Evolutionary conservation across 768 basidiomycete genomes (phyloP).

Genomic region (Lactifluus subvellereus): DNA sequence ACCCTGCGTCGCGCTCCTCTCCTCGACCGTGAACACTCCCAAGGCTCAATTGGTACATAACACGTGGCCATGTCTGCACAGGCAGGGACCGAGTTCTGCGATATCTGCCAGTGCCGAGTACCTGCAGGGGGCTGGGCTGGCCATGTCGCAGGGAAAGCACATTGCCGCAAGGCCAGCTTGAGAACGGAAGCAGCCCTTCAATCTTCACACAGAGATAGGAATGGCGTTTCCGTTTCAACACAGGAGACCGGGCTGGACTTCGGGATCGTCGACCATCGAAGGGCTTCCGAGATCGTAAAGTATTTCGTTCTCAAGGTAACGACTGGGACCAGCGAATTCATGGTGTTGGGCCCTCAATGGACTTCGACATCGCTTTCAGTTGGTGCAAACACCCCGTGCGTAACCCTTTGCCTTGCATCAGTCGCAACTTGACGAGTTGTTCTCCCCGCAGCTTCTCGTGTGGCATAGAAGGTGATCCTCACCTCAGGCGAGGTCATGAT

Average conservation of each 20-base stretch:
- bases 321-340: not conserved
- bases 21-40: not conserved
- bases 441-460: not conserved
- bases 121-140: not conserved
- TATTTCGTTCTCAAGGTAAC: constrained; percentile 1
- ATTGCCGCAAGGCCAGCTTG: constrained; percentile 5
- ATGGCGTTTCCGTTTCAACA: not conserved
- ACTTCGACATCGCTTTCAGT: not conserved
- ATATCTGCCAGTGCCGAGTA: not conserved
- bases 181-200: not conserved
- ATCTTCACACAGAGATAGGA: constrained; percentile 3
- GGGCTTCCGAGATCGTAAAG: not conserved
- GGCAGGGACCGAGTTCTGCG: not conserved
- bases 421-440: not conserved
- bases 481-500: not conserved
- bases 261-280: not conserved
- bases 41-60: too few species aligned
- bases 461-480: constrained; percentile 4
- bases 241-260: constrained; percentile 2
- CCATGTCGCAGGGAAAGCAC: not conserved
- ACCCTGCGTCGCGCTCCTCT: not conserved
- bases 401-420: not conserved
- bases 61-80: not conserved
- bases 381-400: constrained; percentile 1
- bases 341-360: constrained; percentile 13